Evolutionary conservation across 108 stramenopile genomes (phyloP).

Genomic region (Mediolabrus comicus): DNA sequence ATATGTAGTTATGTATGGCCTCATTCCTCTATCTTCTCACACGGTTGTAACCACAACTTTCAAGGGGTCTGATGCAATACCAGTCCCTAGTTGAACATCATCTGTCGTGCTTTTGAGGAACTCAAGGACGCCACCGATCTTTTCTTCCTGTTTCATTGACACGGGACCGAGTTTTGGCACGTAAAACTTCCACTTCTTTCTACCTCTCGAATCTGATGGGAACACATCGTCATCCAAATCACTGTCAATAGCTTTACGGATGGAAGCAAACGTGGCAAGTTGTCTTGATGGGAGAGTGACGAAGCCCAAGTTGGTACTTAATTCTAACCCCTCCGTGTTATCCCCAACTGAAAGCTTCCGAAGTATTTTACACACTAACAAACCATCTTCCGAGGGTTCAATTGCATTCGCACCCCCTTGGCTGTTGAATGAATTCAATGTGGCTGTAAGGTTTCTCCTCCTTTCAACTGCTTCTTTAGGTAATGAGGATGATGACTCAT

Average conservation of each 20-base stretch:
- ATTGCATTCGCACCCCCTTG: constrained; percentile 29
- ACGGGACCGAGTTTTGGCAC: constrained; percentile 77
- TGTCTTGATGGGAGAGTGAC: constrained; percentile 58
- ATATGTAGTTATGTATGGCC: background rate
- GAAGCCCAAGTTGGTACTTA: constrained; percentile 67
- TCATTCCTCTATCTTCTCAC: background rate
- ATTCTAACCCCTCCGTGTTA: constrained; percentile 20
- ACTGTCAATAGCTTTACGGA: constrained; percentile 51
- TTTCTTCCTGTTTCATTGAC: constrained; percentile 66
- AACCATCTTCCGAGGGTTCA: constrained; percentile 42
- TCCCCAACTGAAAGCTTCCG: constrained; percentile 5
- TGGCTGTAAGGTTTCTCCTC: constrained; percentile 19
- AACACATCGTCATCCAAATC: constrained; percentile 63
- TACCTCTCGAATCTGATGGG: constrained; percentile 13
- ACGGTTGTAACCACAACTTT: constrained; percentile 49
- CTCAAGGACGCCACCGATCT: constrained; percentile 55
- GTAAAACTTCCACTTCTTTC: constrained; percentile 67
- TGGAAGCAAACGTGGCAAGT: constrained; percentile 59
- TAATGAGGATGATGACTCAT: constrained; percentile 1
- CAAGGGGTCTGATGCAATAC: constrained; percentile 55
- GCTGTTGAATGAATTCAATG: constrained; percentile 12
- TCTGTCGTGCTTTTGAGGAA: constrained; percentile 49
- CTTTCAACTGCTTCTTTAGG: background rate
- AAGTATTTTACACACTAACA: constrained; percentile 44
- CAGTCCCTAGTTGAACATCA: constrained; percentile 58